Conservation (phyloP, 768 basidiomycete genomes). For the Amanita phalloides region DNA sequence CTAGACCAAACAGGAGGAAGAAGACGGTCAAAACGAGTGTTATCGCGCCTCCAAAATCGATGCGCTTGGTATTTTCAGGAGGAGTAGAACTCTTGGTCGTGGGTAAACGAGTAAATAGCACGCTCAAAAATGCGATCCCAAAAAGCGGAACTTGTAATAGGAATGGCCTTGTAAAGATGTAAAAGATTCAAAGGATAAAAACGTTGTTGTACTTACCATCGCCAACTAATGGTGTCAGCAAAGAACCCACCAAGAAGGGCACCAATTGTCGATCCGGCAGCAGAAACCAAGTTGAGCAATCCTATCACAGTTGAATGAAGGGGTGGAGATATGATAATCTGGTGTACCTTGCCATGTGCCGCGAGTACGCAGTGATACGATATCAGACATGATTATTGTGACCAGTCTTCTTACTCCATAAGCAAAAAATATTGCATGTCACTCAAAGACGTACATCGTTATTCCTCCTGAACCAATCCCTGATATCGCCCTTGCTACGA, state of each 20-base stretch:
- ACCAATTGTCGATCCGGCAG: constrained; percentile 45
- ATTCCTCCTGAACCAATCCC: constrained; percentile 57
- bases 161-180: constrained; percentile 33
- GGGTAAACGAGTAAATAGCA: constrained; percentile 45
- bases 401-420: constrained; percentile 28
- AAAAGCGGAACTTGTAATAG: constrained; percentile 49
- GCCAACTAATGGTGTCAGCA: constrained; percentile 56
- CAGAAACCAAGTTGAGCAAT: constrained; percentile 49
- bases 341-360: constrained; percentile 59
- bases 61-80: constrained; percentile 39
- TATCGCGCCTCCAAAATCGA: constrained; percentile 53
- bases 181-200: too few relatives aligned
- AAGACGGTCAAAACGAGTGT: constrained; percentile 46
- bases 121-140: constrained; percentile 39
- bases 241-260: constrained; percentile 56
- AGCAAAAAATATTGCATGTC: neutral
- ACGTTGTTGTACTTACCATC: constrained; percentile 30
- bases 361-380: constrained; percentile 48
- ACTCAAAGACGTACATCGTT: constrained; percentile 35
- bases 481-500: constrained; percentile 40
- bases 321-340: too few relatives aligned
- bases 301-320: constrained; percentile 18
- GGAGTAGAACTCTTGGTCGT: constrained; percentile 28
- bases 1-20: constrained; percentile 45
- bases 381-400: constrained; percentile 57